A percentile compares a stretch with the other conserved stretches of the same genome.
Evolutionary conservation across 768 basidiomycete species (phyloP).

Genomic region (Podaxis carcinomalis): DNA sequence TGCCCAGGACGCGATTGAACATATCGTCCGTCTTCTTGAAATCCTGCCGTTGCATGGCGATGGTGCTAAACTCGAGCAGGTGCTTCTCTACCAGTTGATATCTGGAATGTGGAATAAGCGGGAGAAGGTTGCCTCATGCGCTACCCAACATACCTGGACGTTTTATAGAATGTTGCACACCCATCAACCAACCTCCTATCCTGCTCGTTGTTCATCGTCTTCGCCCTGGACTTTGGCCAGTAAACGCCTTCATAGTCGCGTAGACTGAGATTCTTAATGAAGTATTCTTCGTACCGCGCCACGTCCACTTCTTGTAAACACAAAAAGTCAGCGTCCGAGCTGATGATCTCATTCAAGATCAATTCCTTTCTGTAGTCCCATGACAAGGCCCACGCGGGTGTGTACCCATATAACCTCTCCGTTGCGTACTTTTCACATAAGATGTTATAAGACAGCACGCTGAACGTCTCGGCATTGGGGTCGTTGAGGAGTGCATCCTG

Average conservation of each 20-base stretch:
- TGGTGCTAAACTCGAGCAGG: conserved; percentile 87
- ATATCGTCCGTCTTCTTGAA: conserved; percentile 98
- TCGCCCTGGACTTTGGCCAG: conserved; percentile 88
- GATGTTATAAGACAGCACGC: conserved; percentile 88
- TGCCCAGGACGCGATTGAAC: conserved; percentile 97
- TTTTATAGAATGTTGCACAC: conserved; percentile 94
- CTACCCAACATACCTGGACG: conserved; percentile 61
- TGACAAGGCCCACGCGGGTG: conserved; percentile 92
- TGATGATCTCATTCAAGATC: conserved; percentile 80
- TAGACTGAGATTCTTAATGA: conserved; percentile 64
- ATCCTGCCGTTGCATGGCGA: conserved; percentile 90
- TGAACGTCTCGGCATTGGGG: conserved; percentile 70
- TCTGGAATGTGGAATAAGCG: conserved; percentile 35
- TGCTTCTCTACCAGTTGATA: conserved; percentile 93
- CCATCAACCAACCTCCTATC: conserved; percentile 92
- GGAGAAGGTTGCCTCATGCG: conserved; percentile 4
- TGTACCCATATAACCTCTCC: conserved; percentile 88
- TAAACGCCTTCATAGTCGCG: conserved; percentile 89
- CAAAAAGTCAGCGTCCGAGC: conserved; percentile 81
- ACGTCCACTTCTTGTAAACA: conserved; percentile 96
- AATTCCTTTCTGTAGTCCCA: conserved; percentile 93
- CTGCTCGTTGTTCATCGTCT: conserved; percentile 78
- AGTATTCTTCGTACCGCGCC: conserved; percentile 89
- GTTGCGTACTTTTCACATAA: conserved; percentile 91
- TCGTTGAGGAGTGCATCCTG: conserved; percentile 58